Conservation (phyloP, 225 moss, liverwort and hornwort genomes). For the Polytrichum formosum region DNA sequence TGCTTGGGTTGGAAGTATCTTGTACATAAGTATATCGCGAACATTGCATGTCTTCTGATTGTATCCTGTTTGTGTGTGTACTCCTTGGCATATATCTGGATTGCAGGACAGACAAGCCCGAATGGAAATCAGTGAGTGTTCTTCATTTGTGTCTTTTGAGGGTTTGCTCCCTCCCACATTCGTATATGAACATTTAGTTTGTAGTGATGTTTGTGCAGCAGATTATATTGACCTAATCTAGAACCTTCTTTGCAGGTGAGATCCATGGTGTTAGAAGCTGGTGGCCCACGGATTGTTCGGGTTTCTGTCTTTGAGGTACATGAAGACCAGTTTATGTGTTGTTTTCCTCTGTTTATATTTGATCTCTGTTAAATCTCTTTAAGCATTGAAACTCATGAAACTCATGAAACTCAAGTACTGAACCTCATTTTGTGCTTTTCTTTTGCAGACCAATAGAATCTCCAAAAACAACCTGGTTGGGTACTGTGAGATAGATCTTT, state of each 20-base stretch:
- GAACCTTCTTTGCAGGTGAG: constrained; percentile 46
- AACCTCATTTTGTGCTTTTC: neutral
- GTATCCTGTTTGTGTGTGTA: neutral
- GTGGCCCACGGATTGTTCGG: constrained; percentile 86
- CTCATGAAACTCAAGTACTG: neutral
- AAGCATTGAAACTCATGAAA: too few species aligned
- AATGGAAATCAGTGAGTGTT: constrained; percentile 83
- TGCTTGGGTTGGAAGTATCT: too few species aligned
- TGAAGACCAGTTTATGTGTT: neutral
- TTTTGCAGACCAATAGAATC: constrained; percentile 65
- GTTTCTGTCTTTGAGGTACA: constrained; percentile 87
- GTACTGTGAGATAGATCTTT: constrained; percentile 83
- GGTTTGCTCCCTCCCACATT: neutral
- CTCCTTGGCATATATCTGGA: constrained; percentile 22
- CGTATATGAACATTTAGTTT: too few species aligned
- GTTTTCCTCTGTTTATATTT: too few species aligned
- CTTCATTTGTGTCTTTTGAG: neutral
- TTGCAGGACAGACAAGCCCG: constrained; percentile 90
- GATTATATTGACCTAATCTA: neutral
- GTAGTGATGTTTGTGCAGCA: too few species aligned
- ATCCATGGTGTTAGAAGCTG: constrained; percentile 75
- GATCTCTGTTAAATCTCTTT: too few species aligned
- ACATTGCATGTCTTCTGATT: too few species aligned
- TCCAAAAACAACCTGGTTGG: constrained; percentile 71
- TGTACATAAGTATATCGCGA: too few species aligned